Conservation (phyloP, 495 filamentous ascomycete species). For the Astrothelium subdiscretum region DNA sequence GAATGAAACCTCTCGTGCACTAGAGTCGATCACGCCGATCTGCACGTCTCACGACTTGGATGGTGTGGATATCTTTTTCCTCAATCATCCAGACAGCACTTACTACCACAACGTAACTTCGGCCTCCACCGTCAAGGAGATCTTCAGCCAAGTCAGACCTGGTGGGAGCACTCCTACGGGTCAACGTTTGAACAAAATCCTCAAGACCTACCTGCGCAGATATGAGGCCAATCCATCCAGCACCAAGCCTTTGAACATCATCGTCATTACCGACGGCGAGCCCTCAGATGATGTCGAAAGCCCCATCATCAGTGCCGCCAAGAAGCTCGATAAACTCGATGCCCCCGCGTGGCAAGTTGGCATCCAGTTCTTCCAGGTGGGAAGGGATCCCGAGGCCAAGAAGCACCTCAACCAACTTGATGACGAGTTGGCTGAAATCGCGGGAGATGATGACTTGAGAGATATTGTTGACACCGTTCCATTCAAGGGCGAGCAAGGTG, state of each 20-base stretch:
- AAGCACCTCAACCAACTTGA: conserved; percentile 63
- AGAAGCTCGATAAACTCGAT: conserved; percentile 56
- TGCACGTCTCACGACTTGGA: conserved; percentile 73
- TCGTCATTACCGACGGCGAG: conserved; percentile 84
- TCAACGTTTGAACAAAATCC: conserved; percentile 55
- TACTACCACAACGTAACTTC: conserved; percentile 47
- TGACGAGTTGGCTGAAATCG: conserved; percentile 50
- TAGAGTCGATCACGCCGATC: conserved; percentile 70
- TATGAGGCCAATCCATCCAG: conserved; percentile 30
- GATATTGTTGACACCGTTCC: conserved; percentile 95
- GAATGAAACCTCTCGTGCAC: conserved; percentile 60
- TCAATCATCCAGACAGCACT: conserved; percentile 48
- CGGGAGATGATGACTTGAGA: conserved; percentile 43
- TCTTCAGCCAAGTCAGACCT: conserved; percentile 59
- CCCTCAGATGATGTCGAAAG: conserved; percentile 72
- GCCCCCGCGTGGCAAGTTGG: conserved; percentile 81
- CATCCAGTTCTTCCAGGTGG: conserved; percentile 96
- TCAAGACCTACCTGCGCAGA: conserved; percentile 54
- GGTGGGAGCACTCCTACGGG: conserved; percentile 65
- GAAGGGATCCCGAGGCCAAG: conserved; percentile 54
- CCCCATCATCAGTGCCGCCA: conserved; percentile 54
- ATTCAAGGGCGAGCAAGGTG: conserved; percentile 41
- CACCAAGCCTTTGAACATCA: conserved; percentile 82
- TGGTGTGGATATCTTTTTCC: conserved; percentile 91
- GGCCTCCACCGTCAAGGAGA: conserved; percentile 41